Conservation (phyloP, 2,329 filamentous ascomycete genomes). For the Pyrenochaeta sp. region DNA sequence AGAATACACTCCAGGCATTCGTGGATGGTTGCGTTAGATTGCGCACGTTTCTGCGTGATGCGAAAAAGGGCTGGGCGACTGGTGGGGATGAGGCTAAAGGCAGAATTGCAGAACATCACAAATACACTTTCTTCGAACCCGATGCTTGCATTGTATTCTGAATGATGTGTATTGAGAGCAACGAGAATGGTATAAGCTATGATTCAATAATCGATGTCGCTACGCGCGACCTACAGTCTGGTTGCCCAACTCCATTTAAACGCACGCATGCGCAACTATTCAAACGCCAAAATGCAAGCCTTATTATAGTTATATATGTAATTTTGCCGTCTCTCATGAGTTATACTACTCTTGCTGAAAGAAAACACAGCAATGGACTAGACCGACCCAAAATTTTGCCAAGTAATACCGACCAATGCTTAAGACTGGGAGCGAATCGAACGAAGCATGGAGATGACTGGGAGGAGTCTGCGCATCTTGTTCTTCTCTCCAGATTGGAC, state of each 20-base stretch:
- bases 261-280: background rate
- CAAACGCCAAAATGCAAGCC: constrained; percentile 11
- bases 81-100: background rate
- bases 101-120: background rate
- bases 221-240: constrained; percentile 12
- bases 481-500: constrained; percentile 27
- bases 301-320: constrained; percentile 8
- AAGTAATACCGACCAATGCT: background rate
- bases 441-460: constrained; percentile 19
- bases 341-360: background rate
- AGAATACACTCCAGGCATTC: background rate
- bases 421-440: constrained; percentile 12
- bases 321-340: constrained; percentile 2
- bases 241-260: constrained; percentile 10
- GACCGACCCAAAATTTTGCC: background rate
- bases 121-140: background rate
- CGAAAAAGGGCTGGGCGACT: background rate
- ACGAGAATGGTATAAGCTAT: background rate
- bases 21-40: background rate
- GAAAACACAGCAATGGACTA: background rate
- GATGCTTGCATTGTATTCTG: too few relatives aligned
- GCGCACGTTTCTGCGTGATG: constrained; percentile 15
- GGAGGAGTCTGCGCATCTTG: constrained; percentile 21
- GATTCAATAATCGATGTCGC: constrained; percentile 6
- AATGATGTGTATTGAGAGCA: too few relatives aligned